Conservation (phyloP, 805 yeast species). For the Blastobotrys peoriensis region DNA sequence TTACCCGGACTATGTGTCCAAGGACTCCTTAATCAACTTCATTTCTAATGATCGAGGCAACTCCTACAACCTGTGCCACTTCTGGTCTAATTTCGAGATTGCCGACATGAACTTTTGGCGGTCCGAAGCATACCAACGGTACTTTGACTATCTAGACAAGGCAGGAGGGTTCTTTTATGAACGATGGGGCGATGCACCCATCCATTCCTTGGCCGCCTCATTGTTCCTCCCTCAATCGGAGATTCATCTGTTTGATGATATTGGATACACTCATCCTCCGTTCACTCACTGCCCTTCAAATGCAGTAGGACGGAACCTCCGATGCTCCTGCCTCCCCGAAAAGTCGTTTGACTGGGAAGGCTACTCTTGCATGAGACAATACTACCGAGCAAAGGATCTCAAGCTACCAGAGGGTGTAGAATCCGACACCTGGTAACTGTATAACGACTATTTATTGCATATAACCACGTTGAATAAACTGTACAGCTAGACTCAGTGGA, state of each 20-base stretch:
- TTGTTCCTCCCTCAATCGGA: constrained; percentile 64
- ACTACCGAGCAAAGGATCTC: constrained; percentile 25
- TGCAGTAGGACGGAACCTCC: constrained; percentile 37
- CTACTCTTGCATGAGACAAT: constrained; percentile 32
- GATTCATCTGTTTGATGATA: constrained; percentile 75
- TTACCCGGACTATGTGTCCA: constrained; percentile 54
- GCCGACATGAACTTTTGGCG: constrained; percentile 73
- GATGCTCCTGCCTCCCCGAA: constrained; percentile 49
- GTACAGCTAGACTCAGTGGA: not conserved
- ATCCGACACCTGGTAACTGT: constrained; percentile 27
- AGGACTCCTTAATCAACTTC: constrained; percentile 62
- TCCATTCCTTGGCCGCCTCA: constrained; percentile 82
- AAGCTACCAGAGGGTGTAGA: constrained; percentile 12
- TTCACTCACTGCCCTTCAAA: constrained; percentile 65
- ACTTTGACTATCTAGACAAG: constrained; percentile 67
- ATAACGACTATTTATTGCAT: constrained; percentile 2
- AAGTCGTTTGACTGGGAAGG: constrained; percentile 33
- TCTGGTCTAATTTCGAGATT: constrained; percentile 88
- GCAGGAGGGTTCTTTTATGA: constrained; percentile 93
- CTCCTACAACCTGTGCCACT: constrained; percentile 76
- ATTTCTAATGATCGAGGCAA: constrained; percentile 58
- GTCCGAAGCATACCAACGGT: constrained; percentile 58
- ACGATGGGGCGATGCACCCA: constrained; percentile 95
- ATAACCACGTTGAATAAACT: not conserved
- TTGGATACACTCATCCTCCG: constrained; percentile 81